Evolutionary conservation across 306 rosid species (phyloP).

Genomic region (Ammopiptanthus mongolicus): DNA sequence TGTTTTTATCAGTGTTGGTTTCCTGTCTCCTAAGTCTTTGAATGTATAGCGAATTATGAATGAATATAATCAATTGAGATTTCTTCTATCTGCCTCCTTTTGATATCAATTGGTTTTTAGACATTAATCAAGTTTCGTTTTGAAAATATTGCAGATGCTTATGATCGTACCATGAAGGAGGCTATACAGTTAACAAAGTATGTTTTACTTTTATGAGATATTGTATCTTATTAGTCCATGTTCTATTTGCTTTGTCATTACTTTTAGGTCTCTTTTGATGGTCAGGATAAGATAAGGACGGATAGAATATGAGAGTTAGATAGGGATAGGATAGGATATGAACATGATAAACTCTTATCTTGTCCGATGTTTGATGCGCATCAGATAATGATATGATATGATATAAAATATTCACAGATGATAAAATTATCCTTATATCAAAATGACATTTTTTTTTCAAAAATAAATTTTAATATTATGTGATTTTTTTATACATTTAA

Average conservation of each 20-base stretch:
- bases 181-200: constrained; percentile 65
- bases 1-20: neutral
- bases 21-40: neutral
- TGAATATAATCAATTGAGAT: neutral
- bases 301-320: too few relatives aligned
- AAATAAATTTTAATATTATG: too few relatives aligned
- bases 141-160: constrained; percentile 57
- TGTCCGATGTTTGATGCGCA: too few relatives aligned
- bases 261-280: too few relatives aligned
- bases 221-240: neutral
- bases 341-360: too few relatives aligned
- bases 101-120: neutral
- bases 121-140: constrained; percentile 14
- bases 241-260: neutral
- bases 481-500: too few relatives aligned
- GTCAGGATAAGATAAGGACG: too few relatives aligned
- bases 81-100: neutral
- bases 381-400: too few relatives aligned
- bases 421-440: too few relatives aligned
- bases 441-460: too few relatives aligned
- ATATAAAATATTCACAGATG: too few relatives aligned
- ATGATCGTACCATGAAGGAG: constrained; percentile 64
- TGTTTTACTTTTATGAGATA: constrained; percentile 17
- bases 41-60: neutral
- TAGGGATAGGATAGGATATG: too few relatives aligned